Base-by-base conservation (phyloP, 495 filamentous ascomycete species). In the Xylaria curta region DNA sequence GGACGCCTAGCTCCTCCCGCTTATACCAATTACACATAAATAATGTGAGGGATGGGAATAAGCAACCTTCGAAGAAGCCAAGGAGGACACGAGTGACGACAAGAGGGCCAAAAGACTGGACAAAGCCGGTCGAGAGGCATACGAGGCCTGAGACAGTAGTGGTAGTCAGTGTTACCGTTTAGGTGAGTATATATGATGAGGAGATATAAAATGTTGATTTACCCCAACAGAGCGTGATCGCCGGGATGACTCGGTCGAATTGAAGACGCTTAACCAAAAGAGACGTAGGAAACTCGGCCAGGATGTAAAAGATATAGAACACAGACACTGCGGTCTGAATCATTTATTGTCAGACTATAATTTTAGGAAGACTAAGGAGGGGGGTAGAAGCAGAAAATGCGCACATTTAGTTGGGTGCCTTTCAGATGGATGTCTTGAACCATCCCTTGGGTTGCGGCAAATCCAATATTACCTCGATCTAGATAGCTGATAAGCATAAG, bases 381-480 rank as follows among this genome's bases (percentile, higher is more conserved):
- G 31, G 10, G 2, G n/a, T 3, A 40, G 28, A 51, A 51, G 21
- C 33, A 4, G 3, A 42, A 36, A 46, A 46, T 67, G 59, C 59
- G n/a, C 46, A 73, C 69, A 66, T 84, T 83, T n/a, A 82, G 72
- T 67, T 84, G 78, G 12, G 70, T 75, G 13, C 80, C 79, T 42
- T 80, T 75, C n/a, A 83, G 74, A n/a, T 74, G 28, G 42, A 84
- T 75, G 42, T 84, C 82, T 19, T 70, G 71, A 2, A 73, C 78
- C 81, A 84, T 82, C 26, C 82, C 82, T 70, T 83, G 81, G 0
- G 78, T 79, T n/a, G 78, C 78, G 2, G 80, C 80, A 53, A 77
- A 80, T 6, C 80, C 82, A 26, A 85, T 83, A 61, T 83, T 83
- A 0, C 82, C 81, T 54, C 82, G 74, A 67, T 84, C 82, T 0